Conservation (phyloP, 495 filamentous ascomycete genomes). For the Penicillium parvum region DNA sequence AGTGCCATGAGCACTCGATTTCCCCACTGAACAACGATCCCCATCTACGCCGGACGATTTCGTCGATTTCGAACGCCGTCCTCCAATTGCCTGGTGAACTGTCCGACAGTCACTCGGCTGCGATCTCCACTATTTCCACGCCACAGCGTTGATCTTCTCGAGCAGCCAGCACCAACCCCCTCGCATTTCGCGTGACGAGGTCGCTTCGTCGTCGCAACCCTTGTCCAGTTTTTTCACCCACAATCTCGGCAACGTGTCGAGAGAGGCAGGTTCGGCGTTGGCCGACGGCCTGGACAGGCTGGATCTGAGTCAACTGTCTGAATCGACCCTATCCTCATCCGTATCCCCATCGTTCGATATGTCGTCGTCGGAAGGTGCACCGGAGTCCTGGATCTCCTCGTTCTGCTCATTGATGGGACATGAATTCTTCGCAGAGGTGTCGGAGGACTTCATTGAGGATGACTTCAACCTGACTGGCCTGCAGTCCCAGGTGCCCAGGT, state of each 20-base stretch:
- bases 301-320: conserved; percentile 48
- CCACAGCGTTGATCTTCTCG: conserved; percentile 3
- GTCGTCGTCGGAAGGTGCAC: conserved; percentile 73
- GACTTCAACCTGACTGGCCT: conserved; percentile 98
- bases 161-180: conserved; percentile 4
- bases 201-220: conserved; percentile 20
- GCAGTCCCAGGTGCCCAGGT: conserved; percentile 94
- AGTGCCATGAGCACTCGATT: conserved; percentile 32
- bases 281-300: conserved; percentile 50
- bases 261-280: conserved; percentile 49
- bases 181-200: conserved; percentile 26
- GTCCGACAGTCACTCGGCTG: no score
- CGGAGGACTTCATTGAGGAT: conserved; percentile 98
- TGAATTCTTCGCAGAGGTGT: conserved; percentile 98
- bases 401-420: conserved; percentile 94
- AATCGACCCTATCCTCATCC: conserved; percentile 46
- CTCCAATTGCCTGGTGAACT: no score
- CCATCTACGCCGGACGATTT: conserved; percentile 5
- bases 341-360: conserved; percentile 49
- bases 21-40: conserved; percentile 17
- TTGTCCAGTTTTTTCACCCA: conserved; percentile 12
- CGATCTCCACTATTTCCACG: conserved; percentile 1
- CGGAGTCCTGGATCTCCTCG: conserved; percentile 95
- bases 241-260: conserved; percentile 49
- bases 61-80: neutral